Base-by-base conservation (phyloP, 2,329 filamentous ascomycete genomes). In the Fusarium azukiicola region DNA sequence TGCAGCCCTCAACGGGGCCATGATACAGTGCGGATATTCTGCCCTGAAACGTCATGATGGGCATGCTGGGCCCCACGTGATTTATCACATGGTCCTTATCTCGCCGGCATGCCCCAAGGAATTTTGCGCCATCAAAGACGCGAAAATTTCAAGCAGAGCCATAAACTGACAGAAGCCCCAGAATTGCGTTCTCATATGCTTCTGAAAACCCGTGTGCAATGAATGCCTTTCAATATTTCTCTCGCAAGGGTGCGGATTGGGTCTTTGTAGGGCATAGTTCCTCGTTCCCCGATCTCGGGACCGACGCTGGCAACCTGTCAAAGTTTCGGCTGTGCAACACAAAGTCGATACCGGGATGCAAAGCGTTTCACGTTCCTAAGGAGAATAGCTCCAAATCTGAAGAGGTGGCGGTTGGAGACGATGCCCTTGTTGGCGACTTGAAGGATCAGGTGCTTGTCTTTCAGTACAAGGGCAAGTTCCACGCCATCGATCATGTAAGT, bases 401-500 rank as follows among this genome's bases (percentile, higher is more conserved):
- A 1, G 89, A 88, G 72, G 81, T 90, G 6, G 76, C 86, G 0
- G 74, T 89, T 6, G 80, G 86, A 1, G 83, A 84, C 1, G 87
- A 89, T 12, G 85, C 83, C 1, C 74, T 85, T 16, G 81, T 79
- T 7, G 84, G 85, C 6, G 86, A 88, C 5, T 71, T 94, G 72
- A 89, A 88, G 61, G 89, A 95, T 71, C 94, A 96, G 81, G 92
- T 96, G 0, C 88, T 96, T 23, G 90, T 96, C 0, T 96, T 95
- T 76, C 90, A 90, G 78, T 94, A 94, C 80, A 91, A 90, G 68
- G 92, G 91, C 6, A 93, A 91, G 74, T 89, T 96, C n/a, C 91
- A 95, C 80, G 95, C 94, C 0, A 87, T 96, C 32, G 94, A 96
- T 74, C 94, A 96, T 87, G 94, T 95, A 82, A 88, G 91, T 85